Evolutionary conservation across 2,329 filamentous ascomycete species (phyloP).

Genomic region (Penicillium sp.): DNA sequence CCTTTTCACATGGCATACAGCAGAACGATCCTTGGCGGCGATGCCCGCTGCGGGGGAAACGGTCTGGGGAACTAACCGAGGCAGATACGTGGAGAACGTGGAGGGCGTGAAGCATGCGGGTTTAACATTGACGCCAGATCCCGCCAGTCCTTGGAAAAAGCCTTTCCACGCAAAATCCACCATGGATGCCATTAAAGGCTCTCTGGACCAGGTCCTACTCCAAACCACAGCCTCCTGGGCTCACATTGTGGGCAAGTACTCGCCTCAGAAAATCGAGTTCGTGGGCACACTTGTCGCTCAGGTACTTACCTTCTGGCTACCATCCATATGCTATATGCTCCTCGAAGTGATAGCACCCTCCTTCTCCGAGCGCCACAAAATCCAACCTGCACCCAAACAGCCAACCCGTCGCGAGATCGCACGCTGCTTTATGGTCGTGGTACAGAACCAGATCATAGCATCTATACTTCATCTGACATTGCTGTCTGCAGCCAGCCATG

Average conservation of each 20-base stretch:
- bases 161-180: not conserved
- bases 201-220: slow-evolving; percentile 1
- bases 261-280: slow-evolving; percentile 23
- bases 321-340: slow-evolving; percentile 33
- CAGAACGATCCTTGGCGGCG: not conserved
- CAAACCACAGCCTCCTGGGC: slow-evolving; percentile 11
- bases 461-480: slow-evolving; percentile 27
- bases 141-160: not conserved
- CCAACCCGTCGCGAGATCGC: slow-evolving; percentile 40
- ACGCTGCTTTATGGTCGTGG: slow-evolving; percentile 39
- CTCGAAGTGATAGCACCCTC: slow-evolving; percentile 41
- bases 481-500: slow-evolving; percentile 12
- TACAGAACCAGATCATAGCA: slow-evolving; percentile 43
- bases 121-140: not conserved
- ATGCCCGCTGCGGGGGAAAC: not conserved
- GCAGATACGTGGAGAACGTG: not conserved
- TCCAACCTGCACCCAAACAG: slow-evolving; percentile 46
- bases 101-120: not conserved
- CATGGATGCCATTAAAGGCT: not conserved
- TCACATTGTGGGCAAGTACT: slow-evolving; percentile 14
- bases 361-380: slow-evolving; percentile 47
- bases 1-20: slow-evolving; percentile 1
- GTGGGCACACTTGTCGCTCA: slow-evolving; percentile 21
- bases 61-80: slow-evolving; percentile 2
- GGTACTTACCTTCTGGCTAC: slow-evolving; percentile 22